A percentile compares a stretch with the other conserved stretches of the same genome.
These are phyloP conservation scores for Pezicula neosporulosa DNA, from an alignment of 2,329 filamentous ascomycete genomes.

Conservation along the genomic window DNA sequence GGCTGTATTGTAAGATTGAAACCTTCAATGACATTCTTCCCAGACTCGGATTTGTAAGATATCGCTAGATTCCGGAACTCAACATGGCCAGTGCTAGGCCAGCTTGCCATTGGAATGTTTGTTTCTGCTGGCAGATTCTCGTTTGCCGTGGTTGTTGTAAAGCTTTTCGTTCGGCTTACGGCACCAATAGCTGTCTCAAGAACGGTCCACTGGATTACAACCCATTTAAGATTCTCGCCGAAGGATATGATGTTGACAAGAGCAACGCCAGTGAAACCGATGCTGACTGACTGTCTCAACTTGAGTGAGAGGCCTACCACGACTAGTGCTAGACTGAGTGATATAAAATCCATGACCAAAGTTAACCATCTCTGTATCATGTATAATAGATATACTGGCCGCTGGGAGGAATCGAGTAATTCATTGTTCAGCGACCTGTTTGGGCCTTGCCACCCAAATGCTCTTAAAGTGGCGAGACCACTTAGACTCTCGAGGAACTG, in stretches of 20 bases:
- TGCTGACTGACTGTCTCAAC: conserved; percentile 2
- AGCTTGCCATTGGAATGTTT: not conserved
- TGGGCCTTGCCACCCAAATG: conserved; percentile 36
- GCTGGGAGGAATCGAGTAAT: conserved; percentile 37
- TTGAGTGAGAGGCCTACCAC: conserved; percentile 24
- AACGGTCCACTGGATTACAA: conserved; percentile 45
- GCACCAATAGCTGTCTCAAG: conserved; percentile 55
- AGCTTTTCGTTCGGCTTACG: conserved; percentile 49
- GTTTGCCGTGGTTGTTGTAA: conserved; percentile 36
- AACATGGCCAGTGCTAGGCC: conserved; percentile 19
- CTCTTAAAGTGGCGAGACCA: conserved; percentile 38
- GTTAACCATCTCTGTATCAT: conserved; percentile 43
- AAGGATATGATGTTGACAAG: conserved; percentile 40
- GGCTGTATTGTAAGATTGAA: not conserved
- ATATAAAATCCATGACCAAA: conserved; percentile 39
- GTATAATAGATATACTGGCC: conserved; percentile 41
- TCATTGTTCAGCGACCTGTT: conserved; percentile 3
- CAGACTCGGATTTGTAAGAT: not conserved
- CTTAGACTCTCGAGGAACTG: conserved; percentile 39
- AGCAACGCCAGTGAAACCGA: conserved; percentile 4
- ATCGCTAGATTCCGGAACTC: conserved; percentile 3
- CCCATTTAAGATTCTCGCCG: conserved; percentile 36
- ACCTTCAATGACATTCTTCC: not conserved
- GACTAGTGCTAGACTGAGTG: conserved; percentile 26
- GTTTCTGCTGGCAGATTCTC: conserved; percentile 27